phyloP scores from a whole-genome alignment of 1,284 basidiomycete genomes.

The Microbotryomycetes sp. region DNA sequence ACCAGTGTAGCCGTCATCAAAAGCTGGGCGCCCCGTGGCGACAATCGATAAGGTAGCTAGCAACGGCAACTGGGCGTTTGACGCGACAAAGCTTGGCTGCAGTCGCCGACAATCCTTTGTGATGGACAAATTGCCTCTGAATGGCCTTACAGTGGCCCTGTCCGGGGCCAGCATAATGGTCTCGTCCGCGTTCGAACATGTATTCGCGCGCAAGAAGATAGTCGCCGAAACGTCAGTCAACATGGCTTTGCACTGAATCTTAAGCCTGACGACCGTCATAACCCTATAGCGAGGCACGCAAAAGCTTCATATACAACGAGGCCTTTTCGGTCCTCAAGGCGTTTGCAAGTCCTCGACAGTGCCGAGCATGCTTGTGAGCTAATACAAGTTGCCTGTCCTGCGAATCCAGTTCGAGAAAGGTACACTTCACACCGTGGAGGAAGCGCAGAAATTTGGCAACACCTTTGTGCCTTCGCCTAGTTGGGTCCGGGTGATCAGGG shows the following conservation, averaged over 20 bases:
- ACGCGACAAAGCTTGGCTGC: too few species aligned
- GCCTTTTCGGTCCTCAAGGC: conserved; percentile 35
- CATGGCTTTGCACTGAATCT: background rate
- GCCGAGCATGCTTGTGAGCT: background rate
- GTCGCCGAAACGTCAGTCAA: conserved; percentile 10
- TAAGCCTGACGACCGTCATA: background rate
- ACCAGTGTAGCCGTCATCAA: too few species aligned
- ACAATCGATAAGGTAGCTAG: too few species aligned
- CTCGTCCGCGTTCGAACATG: conserved; percentile 7
- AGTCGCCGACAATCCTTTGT: too few species aligned
- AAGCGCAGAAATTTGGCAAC: conserved; percentile 75
- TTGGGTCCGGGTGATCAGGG: conserved; percentile 71
- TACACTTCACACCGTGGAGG: conserved; percentile 66
- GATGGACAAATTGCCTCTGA: conserved; percentile 11
- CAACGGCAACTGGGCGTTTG: too few species aligned
- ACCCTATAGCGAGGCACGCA: conserved; percentile 48
- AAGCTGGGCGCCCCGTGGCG: too few species aligned
- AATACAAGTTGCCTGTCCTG: conserved; percentile 8
- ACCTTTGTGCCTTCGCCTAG: conserved; percentile 79
- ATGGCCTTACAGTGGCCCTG: conserved; percentile 13
- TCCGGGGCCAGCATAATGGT: conserved; percentile 15
- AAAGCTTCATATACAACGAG: conserved; percentile 75
- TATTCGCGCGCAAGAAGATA: conserved; percentile 14
- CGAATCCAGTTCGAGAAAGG: conserved; percentile 8
- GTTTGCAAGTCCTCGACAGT: conserved; percentile 7